Conservation (phyloP, 257 asterid genomes). For the Schizonepeta tenuifolia region DNA sequence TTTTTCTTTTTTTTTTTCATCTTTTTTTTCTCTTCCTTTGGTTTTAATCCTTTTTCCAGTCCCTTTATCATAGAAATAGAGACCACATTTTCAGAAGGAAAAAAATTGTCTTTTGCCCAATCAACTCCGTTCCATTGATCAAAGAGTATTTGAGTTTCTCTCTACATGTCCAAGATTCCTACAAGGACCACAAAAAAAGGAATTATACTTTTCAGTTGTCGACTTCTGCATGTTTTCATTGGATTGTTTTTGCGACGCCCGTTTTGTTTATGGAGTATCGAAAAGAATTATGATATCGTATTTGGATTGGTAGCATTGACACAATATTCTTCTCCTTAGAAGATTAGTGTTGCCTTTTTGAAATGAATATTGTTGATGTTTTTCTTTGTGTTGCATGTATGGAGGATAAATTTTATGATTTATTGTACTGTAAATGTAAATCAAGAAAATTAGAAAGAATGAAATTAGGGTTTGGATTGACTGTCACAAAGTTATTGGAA, state of each 20-base stretch:
- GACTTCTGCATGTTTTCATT: conserved; percentile 8
- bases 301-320: background rate
- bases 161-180: conserved; percentile 31
- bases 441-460: background rate
- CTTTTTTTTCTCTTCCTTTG: background rate
- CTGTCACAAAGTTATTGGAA: background rate
- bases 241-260: background rate
- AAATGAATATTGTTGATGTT: conserved; percentile 20
- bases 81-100: conserved; percentile 34
- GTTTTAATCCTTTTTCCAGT: conserved; percentile 30
- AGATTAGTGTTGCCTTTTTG: background rate
- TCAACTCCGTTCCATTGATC: conserved; percentile 20
- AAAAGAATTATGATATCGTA: background rate
- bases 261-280: background rate
- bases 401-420: background rate
- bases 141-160: background rate
- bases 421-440: background rate
- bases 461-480: background rate
- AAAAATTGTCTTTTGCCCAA: conserved; percentile 22
- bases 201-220: conserved; percentile 26
- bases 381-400: background rate
- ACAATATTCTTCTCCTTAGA: background rate
- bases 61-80: conserved; percentile 29
- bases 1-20: background rate
- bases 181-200: conserved; percentile 20